Percentiles rank a stretch among this genome's conserved stretches.
Evolutionary conservation across 2,329 filamentous ascomycete genomes (phyloP).

Genomic region (Colletotrichum spinosum): DNA sequence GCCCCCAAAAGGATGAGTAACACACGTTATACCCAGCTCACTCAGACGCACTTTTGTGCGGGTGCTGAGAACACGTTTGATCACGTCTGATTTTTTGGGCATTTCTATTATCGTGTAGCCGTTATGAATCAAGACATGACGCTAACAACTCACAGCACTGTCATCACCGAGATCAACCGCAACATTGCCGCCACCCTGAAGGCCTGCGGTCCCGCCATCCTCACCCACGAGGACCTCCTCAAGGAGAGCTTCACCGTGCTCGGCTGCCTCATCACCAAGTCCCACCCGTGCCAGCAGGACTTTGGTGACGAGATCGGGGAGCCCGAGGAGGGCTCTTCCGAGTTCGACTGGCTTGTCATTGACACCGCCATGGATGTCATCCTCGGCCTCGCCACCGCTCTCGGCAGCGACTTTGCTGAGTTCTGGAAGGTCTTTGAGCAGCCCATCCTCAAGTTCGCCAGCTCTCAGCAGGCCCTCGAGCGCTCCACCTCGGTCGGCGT

Average conservation of each 20-base stretch:
- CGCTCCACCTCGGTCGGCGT: constrained; percentile 91
- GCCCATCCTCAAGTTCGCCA: constrained; percentile 87
- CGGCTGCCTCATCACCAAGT: constrained; percentile 84
- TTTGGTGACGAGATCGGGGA: constrained; percentile 85
- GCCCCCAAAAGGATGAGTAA: constrained; percentile 82
- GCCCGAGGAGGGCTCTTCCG: constrained; percentile 82
- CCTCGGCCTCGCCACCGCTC: constrained; percentile 83
- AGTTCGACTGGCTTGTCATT: constrained; percentile 97
- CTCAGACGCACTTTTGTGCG: constrained; percentile 89
- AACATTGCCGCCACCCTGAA: constrained; percentile 92
- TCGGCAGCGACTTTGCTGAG: constrained; percentile 84
- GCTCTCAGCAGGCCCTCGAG: constrained; percentile 87
- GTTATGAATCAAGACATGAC: constrained; percentile 37
- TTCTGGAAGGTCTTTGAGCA: constrained; percentile 98
- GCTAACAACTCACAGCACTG: constrained; percentile 72
- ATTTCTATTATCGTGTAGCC: constrained; percentile 32
- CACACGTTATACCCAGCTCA: constrained; percentile 99
- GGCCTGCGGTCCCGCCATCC: constrained; percentile 87
- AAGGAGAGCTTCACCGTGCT: constrained; percentile 82
- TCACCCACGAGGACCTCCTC: constrained; percentile 78
- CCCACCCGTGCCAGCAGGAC: constrained; percentile 93
- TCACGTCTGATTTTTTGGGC: constrained; percentile 51
- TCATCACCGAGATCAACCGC: constrained; percentile 95
- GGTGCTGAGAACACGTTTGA: constrained; percentile 85
- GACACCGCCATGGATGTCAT: constrained; percentile 95